Evolutionary conservation across 306 rosid genomes (phyloP).

Genomic region (Lathyrus tuberosus): DNA sequence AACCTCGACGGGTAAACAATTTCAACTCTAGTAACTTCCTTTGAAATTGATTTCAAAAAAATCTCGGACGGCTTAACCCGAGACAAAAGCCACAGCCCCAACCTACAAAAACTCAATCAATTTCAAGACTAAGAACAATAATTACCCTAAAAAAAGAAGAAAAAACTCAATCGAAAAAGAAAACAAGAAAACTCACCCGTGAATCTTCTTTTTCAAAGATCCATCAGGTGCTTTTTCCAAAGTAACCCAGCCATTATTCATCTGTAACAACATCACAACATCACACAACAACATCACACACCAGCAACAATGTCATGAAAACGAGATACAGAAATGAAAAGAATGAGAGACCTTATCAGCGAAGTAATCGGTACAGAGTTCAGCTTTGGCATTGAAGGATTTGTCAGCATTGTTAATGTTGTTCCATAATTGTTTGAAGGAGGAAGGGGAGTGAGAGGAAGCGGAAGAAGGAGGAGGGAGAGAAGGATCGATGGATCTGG

Average conservation of each 20-base stretch:
- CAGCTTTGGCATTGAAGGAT: constrained; percentile 62
- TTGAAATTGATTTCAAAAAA: constrained; percentile 76
- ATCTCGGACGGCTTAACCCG: constrained; percentile 91
- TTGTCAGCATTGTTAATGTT: constrained; percentile 41
- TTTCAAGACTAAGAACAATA: neutral
- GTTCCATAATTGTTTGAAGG: constrained; percentile 64
- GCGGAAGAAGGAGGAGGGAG: constrained; percentile 38
- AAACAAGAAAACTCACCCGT: constrained; percentile 53
- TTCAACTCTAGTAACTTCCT: constrained; percentile 75
- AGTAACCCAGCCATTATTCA: constrained; percentile 78
- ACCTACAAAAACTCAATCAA: constrained; percentile 49
- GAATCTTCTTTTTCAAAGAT: constrained; percentile 71
- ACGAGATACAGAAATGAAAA: neutral
- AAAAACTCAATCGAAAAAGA: neutral
- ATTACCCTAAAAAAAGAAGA: neutral
- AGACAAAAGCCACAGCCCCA: constrained; percentile 79
- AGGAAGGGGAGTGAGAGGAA: constrained; percentile 55
- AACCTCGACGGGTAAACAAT: constrained; percentile 87
- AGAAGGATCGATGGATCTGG: constrained; percentile 59
- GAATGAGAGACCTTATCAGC: constrained; percentile 60
- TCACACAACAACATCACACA: too few relatives aligned
- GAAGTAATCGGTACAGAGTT: constrained; percentile 59
- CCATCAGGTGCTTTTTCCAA: constrained; percentile 75
- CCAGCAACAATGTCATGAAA: neutral
- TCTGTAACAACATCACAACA: constrained; percentile 42